Evolutionary conservation across 1,139 yeast genomes (phyloP), one percentile per base, ranked within the genome.

Genomic region (Zygosaccharomyces sapae): DNA sequence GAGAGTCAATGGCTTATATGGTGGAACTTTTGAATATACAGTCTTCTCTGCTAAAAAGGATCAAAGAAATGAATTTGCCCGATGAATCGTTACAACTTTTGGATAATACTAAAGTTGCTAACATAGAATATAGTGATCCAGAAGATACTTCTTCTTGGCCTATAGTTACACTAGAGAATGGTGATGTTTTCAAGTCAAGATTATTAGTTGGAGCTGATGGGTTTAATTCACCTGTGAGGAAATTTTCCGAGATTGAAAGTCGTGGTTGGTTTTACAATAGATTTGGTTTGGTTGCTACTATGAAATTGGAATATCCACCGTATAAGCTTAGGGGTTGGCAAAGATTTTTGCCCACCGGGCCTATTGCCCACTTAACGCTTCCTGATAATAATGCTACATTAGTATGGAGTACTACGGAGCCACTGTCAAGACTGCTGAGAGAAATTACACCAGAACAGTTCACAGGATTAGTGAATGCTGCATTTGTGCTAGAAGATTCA

Each of bases 141-240:
- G 66, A 55, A 37, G 69, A 63, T 5, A 56, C 60, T 3, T 67
- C 72, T 36, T 79, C 80, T 44, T 88, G 96, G 96, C 97, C 97
- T 0, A 65, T 81, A 5, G 81, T 92, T 3, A 74, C 77, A 24
- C 71, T 92, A 18, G 79, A 80, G 19, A 77, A 79, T 52, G 97
- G 96, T 1, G 76, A 77, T 12, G 57, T 63, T 12, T 70, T 84
- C 43, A 79, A 79, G 57, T 77, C 97, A 0, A 73, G 97, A 50
- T 72, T 92, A 20, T 72, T 92, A 33, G 80, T 90, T 10, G 99
- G 99, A 7, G 96, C 97, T 18, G 98, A 92, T 66, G 99, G 99
- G 0, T 88, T 82, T 64, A 88, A 90, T 66, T 89, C 97, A 0
- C 97, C 97, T 0, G 98, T 86, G 2, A 76, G 97, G 39, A 74